Base-by-base conservation (phyloP, 208 protist species). In the Wallacemonas rigidus region DNA sequence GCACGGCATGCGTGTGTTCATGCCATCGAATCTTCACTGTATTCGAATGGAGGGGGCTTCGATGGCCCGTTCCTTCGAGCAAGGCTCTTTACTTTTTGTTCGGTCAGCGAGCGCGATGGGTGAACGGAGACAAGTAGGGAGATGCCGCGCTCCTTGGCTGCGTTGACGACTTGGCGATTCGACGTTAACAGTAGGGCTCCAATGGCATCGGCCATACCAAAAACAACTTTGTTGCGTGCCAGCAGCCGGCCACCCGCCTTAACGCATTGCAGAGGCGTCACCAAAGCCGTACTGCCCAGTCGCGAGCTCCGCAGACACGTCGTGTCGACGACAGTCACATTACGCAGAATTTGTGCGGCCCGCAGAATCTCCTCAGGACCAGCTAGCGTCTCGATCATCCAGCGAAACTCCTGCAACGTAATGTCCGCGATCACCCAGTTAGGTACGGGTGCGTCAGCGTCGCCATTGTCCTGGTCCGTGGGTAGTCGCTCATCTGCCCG, bases 361-460 rank as follows among this genome's bases (percentile, higher is more conserved):
- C 89, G 83, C n/a, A 72, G 70, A 5, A 87, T 53, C 71, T 94
- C 89, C n/a, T 69, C 69, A 1, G 80, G 83, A 3, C 89, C 89
- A 2, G 89, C 89, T 5, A 94, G 83, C 1, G 89, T 94, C 68
- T 90, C 84, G 26, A 91, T 61, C 67, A 94, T 91, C 89, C 89
- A 91, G 45, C 75, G 67, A 56, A 94, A 94, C 77, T 91, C 89
- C 14, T 84, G 76, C 17, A 86, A 80, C 7, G 83, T 89, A 63
- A 88, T 61, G 71, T 91, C 89, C 1, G 86, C 75, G 8, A 94
- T 71, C 36, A 94, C 70, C 89, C 89, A 94, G 75, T 91, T 94
- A 5, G 77, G 60, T 7, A 72, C 11, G 44, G n/a, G 40, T 38
- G n/a, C 17, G 39, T 62, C 44, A 2, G 35, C 40, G 17, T 57